These are phyloP conservation scores for Salix caprea DNA, from an alignment of 345 rosid genomes.

Conservation along the genomic window DNA sequence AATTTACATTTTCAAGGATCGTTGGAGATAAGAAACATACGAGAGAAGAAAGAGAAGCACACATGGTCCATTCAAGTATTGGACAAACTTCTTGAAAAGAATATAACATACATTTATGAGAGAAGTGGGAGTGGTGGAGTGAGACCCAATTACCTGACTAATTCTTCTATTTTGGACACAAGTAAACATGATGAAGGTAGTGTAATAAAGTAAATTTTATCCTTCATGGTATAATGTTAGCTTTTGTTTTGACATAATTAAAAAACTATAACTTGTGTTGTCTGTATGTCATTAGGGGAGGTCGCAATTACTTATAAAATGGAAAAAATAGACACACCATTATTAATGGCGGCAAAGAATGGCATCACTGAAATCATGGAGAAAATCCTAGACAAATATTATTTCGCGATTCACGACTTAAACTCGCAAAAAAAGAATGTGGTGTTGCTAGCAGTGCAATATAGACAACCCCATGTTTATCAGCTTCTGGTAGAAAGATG, in stretches of 20 bases:
- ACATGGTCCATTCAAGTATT: conserved; percentile 43
- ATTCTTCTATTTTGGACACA: too few relatives aligned
- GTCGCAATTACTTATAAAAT: background rate
- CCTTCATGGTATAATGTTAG: too few relatives aligned
- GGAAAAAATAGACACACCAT: conserved; percentile 15
- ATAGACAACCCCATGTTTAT: too few relatives aligned
- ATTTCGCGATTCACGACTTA: conserved; percentile 27
- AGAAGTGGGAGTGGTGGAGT: conserved; percentile 17
- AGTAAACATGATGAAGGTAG: too few relatives aligned
- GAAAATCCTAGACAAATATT: conserved; percentile 21
- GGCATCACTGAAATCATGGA: conserved; percentile 33
- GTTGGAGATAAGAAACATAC: conserved; percentile 21
- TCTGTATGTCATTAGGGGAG: too few relatives aligned
- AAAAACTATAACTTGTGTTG: too few relatives aligned
- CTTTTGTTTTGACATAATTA: too few relatives aligned
- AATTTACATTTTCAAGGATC: conserved; percentile 24
- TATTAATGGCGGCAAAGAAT: conserved; percentile 31
- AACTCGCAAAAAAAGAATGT: conserved; percentile 26
- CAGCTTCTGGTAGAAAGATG: too few relatives aligned
- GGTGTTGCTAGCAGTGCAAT: background rate
- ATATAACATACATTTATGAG: conserved; percentile 9
- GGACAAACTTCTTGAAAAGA: conserved; percentile 28
- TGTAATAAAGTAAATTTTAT: too few relatives aligned
- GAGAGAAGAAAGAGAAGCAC: conserved; percentile 37
- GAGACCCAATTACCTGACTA: background rate